Percentiles rank a stretch among this genome's conserved stretches.
Conservation (phyloP, 805 yeast species). For the Metschnikowia hibisci region DNA sequence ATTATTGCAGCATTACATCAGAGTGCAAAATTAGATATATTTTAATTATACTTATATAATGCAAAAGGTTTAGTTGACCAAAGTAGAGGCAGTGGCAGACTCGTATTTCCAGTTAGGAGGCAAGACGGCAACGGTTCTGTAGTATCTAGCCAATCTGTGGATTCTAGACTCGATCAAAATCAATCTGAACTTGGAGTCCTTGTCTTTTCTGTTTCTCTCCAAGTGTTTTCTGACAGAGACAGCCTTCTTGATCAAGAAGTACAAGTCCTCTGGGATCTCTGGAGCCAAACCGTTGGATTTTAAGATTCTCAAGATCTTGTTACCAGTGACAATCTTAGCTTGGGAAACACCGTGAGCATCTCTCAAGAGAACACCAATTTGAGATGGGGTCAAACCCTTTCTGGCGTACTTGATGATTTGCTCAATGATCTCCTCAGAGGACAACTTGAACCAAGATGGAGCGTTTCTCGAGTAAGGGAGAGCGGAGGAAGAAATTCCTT, state of each 20-base stretch:
- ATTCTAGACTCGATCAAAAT: conserved; percentile 99
- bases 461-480: conserved; percentile 98
- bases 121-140: conserved; percentile 98
- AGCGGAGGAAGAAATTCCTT: conserved; percentile 99
- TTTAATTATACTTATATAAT: conserved; percentile 2
- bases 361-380: conserved; percentile 98
- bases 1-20: background rate
- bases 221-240: conserved; percentile 99
- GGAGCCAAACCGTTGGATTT: conserved; percentile 99
- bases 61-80: conserved; percentile 77
- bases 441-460: conserved; percentile 99
- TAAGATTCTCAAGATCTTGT: conserved; percentile 98
- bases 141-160: conserved; percentile 99
- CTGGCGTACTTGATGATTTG: conserved; percentile 99
- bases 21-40: conserved; percentile 5
- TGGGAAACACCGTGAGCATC: conserved; percentile 99
- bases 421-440: conserved; percentile 94
- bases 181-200: conserved; percentile 99
- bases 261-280: conserved; percentile 99
- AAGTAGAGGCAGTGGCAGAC: conserved; percentile 99
- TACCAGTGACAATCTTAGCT: conserved; percentile 95
- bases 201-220: conserved; percentile 99
- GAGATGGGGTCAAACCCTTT: conserved; percentile 99
- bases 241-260: conserved; percentile 99
- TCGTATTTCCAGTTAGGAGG: conserved; percentile 99